Percentiles rank a stretch among this genome's conserved stretches.
These are phyloP conservation scores for Porcisia hertigi DNA, from an alignment of 208 protist genomes.

Conservation along the genomic window DNA sequence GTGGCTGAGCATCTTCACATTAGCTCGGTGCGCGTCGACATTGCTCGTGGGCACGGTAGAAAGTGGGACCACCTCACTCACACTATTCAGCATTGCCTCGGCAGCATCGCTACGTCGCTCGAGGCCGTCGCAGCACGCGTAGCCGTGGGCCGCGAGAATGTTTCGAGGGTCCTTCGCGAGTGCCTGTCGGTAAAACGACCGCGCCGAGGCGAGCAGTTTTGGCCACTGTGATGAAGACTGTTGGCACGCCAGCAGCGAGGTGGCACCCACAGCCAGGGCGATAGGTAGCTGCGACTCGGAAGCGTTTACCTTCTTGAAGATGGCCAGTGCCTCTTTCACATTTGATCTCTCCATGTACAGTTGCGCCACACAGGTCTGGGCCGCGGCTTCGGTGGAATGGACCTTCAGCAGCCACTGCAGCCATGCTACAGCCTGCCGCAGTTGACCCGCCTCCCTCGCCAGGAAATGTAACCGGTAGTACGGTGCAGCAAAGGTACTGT, in stretches of 20 bases:
- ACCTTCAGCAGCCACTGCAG: constrained; percentile 76
- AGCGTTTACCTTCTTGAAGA: constrained; percentile 41
- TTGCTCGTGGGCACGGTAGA: constrained; percentile 43
- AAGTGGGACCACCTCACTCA: constrained; percentile 74
- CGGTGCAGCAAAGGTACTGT: constrained; percentile 60
- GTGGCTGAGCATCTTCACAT: constrained; percentile 73
- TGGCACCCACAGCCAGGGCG: constrained; percentile 59
- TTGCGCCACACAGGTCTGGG: constrained; percentile 53
- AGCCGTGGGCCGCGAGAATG: constrained; percentile 78
- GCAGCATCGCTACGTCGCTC: constrained; percentile 58
- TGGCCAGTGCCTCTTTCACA: constrained; percentile 44
- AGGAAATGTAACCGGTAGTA: constrained; percentile 79
- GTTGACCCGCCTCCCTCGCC: constrained; percentile 50
- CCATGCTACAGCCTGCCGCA: constrained; percentile 79
- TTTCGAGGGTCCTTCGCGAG: constrained; percentile 69
- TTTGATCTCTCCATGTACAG: constrained; percentile 58
- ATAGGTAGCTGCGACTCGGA: constrained; percentile 42
- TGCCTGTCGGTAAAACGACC: constrained; percentile 60
- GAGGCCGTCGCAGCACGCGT: constrained; percentile 81
- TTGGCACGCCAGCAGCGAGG: constrained; percentile 71
- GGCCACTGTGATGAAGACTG: constrained; percentile 50
- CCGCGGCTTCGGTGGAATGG: constrained; percentile 52
- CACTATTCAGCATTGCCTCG: constrained; percentile 71
- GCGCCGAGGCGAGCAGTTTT: constrained; percentile 36
- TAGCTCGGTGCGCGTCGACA: constrained; percentile 67